Evolutionary conservation across 352 stramenopile genomes (phyloP), one percentile per base, ranked within the genome.

Genomic region (Phytopythium montanum): DNA sequence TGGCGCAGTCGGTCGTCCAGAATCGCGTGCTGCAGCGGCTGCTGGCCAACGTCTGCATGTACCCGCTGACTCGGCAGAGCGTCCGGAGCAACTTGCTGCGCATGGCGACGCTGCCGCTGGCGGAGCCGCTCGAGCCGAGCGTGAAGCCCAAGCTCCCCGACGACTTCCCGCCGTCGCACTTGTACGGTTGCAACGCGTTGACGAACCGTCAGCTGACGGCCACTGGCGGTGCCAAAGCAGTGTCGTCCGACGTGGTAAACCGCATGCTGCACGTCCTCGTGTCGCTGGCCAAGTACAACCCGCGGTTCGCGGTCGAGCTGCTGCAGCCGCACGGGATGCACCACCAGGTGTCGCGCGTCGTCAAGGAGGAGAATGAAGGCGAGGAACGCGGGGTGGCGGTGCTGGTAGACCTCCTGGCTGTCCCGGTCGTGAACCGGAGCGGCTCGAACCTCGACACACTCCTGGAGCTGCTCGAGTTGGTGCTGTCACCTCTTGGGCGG

Each of bases 371-470:
- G 44, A 53, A 18, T 44, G 56, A 50, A 41, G 69, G 82, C 39
- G 56, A 53, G 45, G 69, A 85, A 45, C 82, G 73, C 44, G 74
- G 81, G 10, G 72, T 80, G 77, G 65, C 72, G 23, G 68, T 90
- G 33, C 55, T 98, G 13, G 71, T 98, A 9, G 93, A 98, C 65
- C 76, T 99, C 38, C 62, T 99, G 36, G 68, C 81, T 18, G 76
- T 90, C 25, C 73, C 90, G 13, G 69, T 89, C 39, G 91, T 98
- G 41, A 85, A 75, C 39, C 83, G 91, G 44, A 98, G 92, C 50
- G 79, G 81, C n/a, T 87, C 85, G 18, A 97, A 96, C 60, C 71
- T 99, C 26, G 95, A 99, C 60, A 87, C 96, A 39, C 69, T 98
- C 33, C 73, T 99, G 1, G 84, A 95, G 62, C 65, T 98, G 12